Percentiles rank a stretch among this genome's conserved stretches.
phyloP scores from a whole-genome alignment of 202 grass and related monocot genomes.

The Sporobolus alterniflorus region DNA sequence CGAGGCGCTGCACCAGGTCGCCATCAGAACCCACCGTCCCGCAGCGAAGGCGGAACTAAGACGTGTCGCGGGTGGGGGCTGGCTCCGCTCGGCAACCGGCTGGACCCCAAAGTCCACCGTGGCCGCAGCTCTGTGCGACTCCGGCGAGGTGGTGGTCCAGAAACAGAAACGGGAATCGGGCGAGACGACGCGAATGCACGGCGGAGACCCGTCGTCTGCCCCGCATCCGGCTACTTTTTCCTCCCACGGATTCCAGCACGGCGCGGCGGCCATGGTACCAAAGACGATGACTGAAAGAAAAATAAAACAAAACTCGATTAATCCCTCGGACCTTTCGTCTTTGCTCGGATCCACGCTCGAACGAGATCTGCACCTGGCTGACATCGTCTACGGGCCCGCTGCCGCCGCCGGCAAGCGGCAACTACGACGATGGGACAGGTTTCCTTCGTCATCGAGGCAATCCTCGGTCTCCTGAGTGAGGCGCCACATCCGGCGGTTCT shows the following conservation, averaged over 20 bases:
- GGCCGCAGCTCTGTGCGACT: not conserved
- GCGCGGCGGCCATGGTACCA: not conserved
- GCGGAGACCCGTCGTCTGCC: not conserved
- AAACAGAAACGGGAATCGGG: not conserved
- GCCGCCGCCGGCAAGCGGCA: no score
- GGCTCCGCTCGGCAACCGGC: not conserved
- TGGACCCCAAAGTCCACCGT: not conserved
- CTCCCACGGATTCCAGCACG: constrained; percentile 20
- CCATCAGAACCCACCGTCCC: not conserved
- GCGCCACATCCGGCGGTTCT: no score
- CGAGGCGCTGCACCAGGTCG: constrained; percentile 10
- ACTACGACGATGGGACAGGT: no score
- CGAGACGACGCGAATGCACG: constrained; percentile 16
- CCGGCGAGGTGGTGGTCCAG: not conserved
- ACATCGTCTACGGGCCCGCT: no score
- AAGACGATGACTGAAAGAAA: not conserved
- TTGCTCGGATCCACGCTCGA: constrained; percentile 17
- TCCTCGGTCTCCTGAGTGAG: no score
- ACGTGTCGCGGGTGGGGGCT: no score
- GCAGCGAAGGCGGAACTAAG: no score
- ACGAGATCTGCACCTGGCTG: not conserved
- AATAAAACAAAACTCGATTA: not conserved
- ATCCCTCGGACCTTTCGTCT: constrained; percentile 21
- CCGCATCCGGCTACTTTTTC: not conserved
- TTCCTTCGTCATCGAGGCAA: no score